These are phyloP conservation scores for Blastocladiella emersonii DNA, from an alignment of 371 early-diverging fungal species.

Conservation along the genomic window DNA sequence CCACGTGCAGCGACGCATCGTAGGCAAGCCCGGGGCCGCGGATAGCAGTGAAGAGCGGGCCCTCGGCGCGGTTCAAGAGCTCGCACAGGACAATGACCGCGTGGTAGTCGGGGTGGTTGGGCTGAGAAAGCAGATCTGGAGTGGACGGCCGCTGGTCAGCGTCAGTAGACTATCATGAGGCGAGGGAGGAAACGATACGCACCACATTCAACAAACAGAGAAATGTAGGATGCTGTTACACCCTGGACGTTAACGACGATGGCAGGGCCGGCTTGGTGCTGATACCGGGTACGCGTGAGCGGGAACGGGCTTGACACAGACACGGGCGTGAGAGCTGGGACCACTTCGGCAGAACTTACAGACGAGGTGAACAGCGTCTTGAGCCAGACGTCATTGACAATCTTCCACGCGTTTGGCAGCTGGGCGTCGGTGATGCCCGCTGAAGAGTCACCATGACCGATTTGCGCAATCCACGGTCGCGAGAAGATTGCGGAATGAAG, in stretches of 20 bases:
- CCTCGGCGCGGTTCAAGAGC: conserved; percentile 49
- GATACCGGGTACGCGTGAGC: background rate
- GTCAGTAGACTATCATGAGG: no score
- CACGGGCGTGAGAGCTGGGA: no score
- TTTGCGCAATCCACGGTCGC: no score
- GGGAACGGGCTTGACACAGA: background rate
- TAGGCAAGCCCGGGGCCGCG: conserved; percentile 65
- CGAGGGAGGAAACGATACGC: background rate
- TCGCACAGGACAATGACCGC: conserved; percentile 34
- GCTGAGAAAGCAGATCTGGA: conserved; percentile 25
- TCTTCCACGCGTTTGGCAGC: no score
- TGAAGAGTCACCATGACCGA: no score
- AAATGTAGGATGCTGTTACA: background rate
- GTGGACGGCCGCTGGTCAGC: no score
- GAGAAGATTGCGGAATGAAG: no score
- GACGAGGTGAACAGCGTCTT: no score
- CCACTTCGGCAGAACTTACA: no score
- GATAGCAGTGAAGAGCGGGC: conserved; percentile 52
- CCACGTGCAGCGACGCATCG: conserved; percentile 32
- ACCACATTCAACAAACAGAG: background rate
- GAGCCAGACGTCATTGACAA: no score
- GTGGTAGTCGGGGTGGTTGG: conserved; percentile 18
- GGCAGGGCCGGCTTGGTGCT: background rate
- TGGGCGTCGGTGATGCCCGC: no score
- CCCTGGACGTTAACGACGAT: background rate